Conservation (phyloP, 75 land plant species). For the Pseudotsuga menziesii region DNA sequence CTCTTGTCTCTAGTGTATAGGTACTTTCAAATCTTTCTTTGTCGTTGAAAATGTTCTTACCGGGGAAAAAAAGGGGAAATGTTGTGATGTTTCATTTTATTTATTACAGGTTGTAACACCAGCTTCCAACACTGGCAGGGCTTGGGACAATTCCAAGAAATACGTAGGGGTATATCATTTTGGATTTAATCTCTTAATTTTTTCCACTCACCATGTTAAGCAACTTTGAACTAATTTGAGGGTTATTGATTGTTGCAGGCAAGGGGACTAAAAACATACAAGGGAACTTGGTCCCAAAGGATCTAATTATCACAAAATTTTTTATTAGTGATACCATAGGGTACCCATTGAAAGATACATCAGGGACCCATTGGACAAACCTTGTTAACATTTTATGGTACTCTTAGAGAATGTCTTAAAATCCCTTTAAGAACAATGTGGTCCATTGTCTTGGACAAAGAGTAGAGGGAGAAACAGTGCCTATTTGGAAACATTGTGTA, state of each 20-base stretch:
- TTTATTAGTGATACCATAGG: constrained; percentile 40
- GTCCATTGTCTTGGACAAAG: no score
- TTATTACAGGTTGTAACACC: constrained; percentile 33
- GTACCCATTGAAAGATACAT: constrained; percentile 40
- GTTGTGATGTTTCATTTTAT: no score
- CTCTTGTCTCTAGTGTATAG: constrained; percentile 47
- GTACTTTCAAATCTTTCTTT: constrained; percentile 11
- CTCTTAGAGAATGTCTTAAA: no score
- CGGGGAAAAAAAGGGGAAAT: no score
- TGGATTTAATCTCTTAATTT: no score
- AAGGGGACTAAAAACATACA: constrained; percentile 40
- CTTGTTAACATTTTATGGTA: no score
- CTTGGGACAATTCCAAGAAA: constrained; percentile 51
- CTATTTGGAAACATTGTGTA: no score
- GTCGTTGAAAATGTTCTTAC: no score
- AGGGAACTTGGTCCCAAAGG: no score
- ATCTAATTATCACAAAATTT: constrained; percentile 36
- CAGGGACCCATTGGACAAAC: no score
- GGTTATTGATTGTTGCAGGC: constrained; percentile 22
- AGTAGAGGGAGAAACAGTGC: no score
- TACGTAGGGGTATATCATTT: constrained; percentile 41
- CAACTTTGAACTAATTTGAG: not conserved
- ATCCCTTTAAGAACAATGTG: no score
- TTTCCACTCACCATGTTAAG: not conserved
- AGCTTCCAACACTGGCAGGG: constrained; percentile 47